phyloP scores from a whole-genome alignment of 2,329 filamentous ascomycete genomes.

The Talaromyces piceae region DNA sequence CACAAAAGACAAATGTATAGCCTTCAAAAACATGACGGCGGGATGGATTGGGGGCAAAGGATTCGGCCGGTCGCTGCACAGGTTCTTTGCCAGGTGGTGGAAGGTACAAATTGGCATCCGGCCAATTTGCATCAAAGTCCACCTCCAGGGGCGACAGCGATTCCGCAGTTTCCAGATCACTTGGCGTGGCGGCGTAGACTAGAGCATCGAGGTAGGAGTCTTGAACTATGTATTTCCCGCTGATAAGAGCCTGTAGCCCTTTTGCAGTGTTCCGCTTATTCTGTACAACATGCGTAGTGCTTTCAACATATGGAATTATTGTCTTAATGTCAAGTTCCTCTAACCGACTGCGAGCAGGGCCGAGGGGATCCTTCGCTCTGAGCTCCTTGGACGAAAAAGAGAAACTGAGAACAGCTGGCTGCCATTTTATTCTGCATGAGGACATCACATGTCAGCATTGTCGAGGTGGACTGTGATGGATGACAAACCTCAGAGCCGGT shows the following conservation, averaged over 20 bases:
- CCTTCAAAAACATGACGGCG: conserved; percentile 71
- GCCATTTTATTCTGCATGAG: conserved; percentile 63
- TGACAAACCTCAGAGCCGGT: conserved; percentile 39
- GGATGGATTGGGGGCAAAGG: conserved; percentile 61
- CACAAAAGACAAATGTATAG: conserved; percentile 83
- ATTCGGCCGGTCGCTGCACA: conserved; percentile 56
- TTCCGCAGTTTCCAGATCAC: conserved; percentile 45
- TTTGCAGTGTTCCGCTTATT: conserved; percentile 86
- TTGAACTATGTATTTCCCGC: conserved; percentile 69
- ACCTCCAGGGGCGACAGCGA: conserved; percentile 57
- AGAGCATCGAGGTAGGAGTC: conserved; percentile 67
- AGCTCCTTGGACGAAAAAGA: conserved; percentile 65
- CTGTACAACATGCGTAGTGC: conserved; percentile 81
- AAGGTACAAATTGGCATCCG: conserved; percentile 62
- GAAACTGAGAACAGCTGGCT: conserved; percentile 72
- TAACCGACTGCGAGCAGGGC: conserved; percentile 55
- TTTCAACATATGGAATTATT: conserved; percentile 60
- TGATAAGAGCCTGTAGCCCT: conserved; percentile 77
- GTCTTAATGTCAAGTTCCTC: conserved; percentile 88
- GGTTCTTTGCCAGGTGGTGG: conserved; percentile 72
- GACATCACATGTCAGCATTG: neutral
- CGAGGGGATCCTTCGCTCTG: conserved; percentile 56
- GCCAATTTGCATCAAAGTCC: conserved; percentile 76
- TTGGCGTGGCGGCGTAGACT: conserved; percentile 49
- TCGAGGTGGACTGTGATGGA: neutral